A percentile compares a stretch with the other conserved stretches of the same genome.
phyloP scores from a whole-genome alignment of 1,139 yeast species.

The Lodderomyces pseudojiufengensis region DNA sequence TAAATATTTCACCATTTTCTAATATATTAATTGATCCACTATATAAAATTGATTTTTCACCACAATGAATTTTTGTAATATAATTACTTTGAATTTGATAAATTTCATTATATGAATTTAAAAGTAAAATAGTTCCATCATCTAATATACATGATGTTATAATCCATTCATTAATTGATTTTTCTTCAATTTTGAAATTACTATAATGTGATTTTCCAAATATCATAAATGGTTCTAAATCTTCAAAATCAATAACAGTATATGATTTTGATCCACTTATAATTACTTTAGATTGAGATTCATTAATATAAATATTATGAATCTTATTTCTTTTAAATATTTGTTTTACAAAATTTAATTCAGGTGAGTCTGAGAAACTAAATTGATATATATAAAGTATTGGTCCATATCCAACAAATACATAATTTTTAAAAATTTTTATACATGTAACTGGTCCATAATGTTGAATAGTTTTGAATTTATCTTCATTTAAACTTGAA shows the following conservation, averaged over 20 bases:
- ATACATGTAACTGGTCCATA: constrained; percentile 77
- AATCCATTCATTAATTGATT: constrained; percentile 74
- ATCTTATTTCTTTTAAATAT: constrained; percentile 71
- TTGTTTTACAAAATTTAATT: no score
- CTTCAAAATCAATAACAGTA: constrained; percentile 28
- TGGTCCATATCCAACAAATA: constrained; percentile 79
- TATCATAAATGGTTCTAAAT: constrained; percentile 10
- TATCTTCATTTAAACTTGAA: constrained; percentile 20
- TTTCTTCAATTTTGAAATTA: constrained; percentile 41
- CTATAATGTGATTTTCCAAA: constrained; percentile 12
- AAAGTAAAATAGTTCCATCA: constrained; percentile 39
- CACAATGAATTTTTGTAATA: constrained; percentile 46
- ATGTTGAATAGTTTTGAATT: constrained; percentile 33
- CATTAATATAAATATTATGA: constrained; percentile 52
- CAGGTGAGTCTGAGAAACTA: constrained; percentile 14
- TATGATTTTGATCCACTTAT: constrained; percentile 77
- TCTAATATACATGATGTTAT: constrained; percentile 51
- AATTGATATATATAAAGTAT: constrained; percentile 50
- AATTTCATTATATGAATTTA: constrained; percentile 81
- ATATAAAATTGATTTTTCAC: constrained; percentile 79
- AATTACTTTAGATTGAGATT: constrained; percentile 34
- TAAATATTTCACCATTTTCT: constrained; percentile 38
- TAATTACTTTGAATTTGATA: constrained; percentile 30
- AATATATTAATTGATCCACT: constrained; percentile 70
- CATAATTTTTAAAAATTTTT: constrained; percentile 33